phyloP scores from a whole-genome alignment of 176 grass and related monocot species.

The Rhynchospora pubera region DNA sequence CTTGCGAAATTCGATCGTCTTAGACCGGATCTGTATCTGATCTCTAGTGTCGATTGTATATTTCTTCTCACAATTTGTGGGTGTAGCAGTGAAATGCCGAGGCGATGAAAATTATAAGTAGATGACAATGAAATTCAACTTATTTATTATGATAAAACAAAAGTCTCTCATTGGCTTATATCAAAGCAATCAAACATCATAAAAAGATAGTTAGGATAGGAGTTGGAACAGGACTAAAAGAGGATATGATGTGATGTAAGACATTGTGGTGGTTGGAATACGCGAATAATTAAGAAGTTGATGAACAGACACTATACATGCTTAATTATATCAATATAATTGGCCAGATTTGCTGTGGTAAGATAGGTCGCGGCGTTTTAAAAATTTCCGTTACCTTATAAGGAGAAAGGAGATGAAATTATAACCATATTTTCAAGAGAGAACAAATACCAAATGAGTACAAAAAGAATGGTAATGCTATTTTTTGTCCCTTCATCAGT shows the following conservation, averaged over 20 bases:
- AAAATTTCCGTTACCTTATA: not conserved
- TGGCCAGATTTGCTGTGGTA: not conserved
- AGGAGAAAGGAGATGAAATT: not conserved
- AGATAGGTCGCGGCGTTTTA: not conserved
- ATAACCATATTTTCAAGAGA: not conserved
- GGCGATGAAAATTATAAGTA: not conserved
- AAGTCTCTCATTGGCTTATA: not conserved
- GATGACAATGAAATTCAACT: not conserved
- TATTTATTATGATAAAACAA: not conserved
- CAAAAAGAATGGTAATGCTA: not conserved
- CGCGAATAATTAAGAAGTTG: not conserved
- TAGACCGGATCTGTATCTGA: not conserved
- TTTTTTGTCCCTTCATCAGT: not conserved
- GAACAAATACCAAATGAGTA: not conserved
- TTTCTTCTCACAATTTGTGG: not conserved
- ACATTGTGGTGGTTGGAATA: not conserved
- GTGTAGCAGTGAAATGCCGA: not conserved
- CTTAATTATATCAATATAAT: not conserved
- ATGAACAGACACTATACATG: not conserved
- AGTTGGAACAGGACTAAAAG: not conserved
- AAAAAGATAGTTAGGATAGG: not conserved
- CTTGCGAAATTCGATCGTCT: not conserved
- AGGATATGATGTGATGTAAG: not conserved
- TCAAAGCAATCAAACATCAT: not conserved
- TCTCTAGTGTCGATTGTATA: not conserved